phyloP scores from a whole-genome alignment of 441 rosid species.

The Cnidoscolus chayamansa region DNA sequence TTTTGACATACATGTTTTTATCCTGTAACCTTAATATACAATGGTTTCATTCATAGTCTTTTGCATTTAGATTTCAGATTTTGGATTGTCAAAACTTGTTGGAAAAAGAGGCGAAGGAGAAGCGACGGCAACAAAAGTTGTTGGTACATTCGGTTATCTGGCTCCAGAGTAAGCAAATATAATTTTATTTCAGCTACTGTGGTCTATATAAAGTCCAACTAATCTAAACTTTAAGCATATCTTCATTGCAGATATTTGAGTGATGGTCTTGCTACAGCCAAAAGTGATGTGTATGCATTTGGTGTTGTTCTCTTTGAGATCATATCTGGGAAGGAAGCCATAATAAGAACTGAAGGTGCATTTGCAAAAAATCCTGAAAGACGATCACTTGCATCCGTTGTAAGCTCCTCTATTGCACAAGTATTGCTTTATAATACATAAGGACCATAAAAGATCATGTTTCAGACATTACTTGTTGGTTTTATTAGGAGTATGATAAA shows the following conservation, averaged over 20 bases:
- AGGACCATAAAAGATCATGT: background rate
- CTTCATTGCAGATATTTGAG: slow-evolving; percentile 66
- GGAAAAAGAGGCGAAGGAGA: slow-evolving; percentile 82
- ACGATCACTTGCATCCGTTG: slow-evolving; percentile 78
- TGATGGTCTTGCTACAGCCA: slow-evolving; percentile 80
- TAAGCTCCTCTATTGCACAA: slow-evolving; percentile 39
- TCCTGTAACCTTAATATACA: background rate
- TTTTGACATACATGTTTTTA: slow-evolving; percentile 21
- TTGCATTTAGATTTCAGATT: slow-evolving; percentile 77
- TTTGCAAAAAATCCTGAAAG: slow-evolving; percentile 62
- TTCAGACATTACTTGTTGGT: too few species aligned
- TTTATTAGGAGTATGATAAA: too few species aligned
- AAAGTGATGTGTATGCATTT: slow-evolving; percentile 94
- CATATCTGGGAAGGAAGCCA: slow-evolving; percentile 87
- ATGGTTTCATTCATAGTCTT: background rate
- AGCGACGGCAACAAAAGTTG: slow-evolving; percentile 83
- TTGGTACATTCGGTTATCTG: slow-evolving; percentile 91
- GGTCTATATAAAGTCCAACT: slow-evolving; percentile 10
- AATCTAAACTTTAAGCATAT: slow-evolving; percentile 17
- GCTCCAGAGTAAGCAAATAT: slow-evolving; percentile 81
- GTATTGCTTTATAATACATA: background rate
- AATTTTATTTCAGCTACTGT: slow-evolving; percentile 6
- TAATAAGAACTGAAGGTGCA: slow-evolving; percentile 60
- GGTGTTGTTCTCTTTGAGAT: slow-evolving; percentile 92
- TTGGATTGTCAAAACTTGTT: slow-evolving; percentile 89